Evolutionary conservation across 2,329 filamentous ascomycete species (phyloP), one percentile per base, ranked within the genome.

Genomic region (Penicillium sp.): DNA sequence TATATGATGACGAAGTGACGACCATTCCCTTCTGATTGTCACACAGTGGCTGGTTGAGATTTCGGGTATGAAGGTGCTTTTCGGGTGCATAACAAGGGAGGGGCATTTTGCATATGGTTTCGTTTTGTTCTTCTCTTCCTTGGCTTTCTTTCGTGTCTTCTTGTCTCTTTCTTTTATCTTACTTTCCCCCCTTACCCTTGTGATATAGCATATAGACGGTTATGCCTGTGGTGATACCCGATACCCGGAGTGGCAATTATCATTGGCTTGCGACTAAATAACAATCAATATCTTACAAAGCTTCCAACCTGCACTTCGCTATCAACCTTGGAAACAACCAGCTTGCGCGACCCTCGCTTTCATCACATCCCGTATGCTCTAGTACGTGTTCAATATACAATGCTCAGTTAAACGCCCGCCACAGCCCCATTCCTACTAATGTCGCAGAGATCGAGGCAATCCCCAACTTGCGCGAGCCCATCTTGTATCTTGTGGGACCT

Each of bases 401-500:
- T 26, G 22, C 48, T 74, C 67, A 84, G 58, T 79, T 77, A 51
- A 83, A 75, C 24, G 84, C 72, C 56, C 85, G 76, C 75, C 80
- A 90, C 21, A 89, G 64, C 0, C 86, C 86, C 71, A 88, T 75
- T 64, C 81, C 85, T 5, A 81, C 78, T 44, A 90, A 71, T 5
- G 79, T 78, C 9, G 85, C 69, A 5, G 85, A 87, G 51, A 88
- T 83, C 26, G 76, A 75, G 4, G 80, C 75, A 54, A 90, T 84
- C 40, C 84, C 85, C 33, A 81, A 59, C 59, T 78, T 79, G 52
- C 87, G 78, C 58, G 83, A 85, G 54, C 79, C 78, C 77, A 89
- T 83, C 53, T 85, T 85, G 62, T 89, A 83, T 59, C 81, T 77
- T 24, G 83, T 84, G 41, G 80, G 79, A 70, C 84, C 86, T 63